Percentiles rank a stretch among this genome's conserved stretches.
phyloP scores from a whole-genome alignment of 495 filamentous ascomycete species.

The Annulohypoxylon stygium region DNA sequence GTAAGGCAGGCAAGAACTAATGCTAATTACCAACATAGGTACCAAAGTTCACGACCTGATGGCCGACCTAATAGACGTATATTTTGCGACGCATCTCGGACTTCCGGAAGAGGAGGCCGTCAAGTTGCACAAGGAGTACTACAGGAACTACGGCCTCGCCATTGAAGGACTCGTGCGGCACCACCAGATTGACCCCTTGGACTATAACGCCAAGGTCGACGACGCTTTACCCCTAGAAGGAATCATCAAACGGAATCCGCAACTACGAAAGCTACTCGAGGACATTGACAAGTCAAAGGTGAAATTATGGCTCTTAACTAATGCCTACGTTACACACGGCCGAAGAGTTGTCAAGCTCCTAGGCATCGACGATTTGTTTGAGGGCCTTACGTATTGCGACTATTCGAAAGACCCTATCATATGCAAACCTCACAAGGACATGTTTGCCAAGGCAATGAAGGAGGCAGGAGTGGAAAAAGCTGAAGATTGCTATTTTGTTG shows the following conservation, averaged over 20 bases:
- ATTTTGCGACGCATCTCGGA: slow-evolving; percentile 83
- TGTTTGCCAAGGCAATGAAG: slow-evolving; percentile 85
- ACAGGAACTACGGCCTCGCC: slow-evolving; percentile 94
- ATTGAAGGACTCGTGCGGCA: slow-evolving; percentile 93
- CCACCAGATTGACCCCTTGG: slow-evolving; percentile 94
- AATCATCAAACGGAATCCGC: slow-evolving; percentile 80
- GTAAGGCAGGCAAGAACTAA: not conserved
- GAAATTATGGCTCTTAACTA: slow-evolving; percentile 93
- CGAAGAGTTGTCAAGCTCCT: slow-evolving; percentile 84
- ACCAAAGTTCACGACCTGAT: slow-evolving; percentile 80
- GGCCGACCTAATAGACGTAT: slow-evolving; percentile 80
- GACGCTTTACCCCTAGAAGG: slow-evolving; percentile 91
- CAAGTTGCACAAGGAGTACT: slow-evolving; percentile 89
- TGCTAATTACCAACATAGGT: slow-evolving; percentile 57
- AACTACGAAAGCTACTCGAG: slow-evolving; percentile 79
- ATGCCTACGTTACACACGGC: slow-evolving; percentile 92
- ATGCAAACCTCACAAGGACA: slow-evolving; percentile 86
- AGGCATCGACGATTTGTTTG: slow-evolving; percentile 87
- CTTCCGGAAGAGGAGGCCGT: slow-evolving; percentile 79
- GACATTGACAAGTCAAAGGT: slow-evolving; percentile 85
- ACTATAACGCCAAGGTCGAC: slow-evolving; percentile 94
- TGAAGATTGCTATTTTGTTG: slow-evolving; percentile 86
- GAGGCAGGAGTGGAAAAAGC: slow-evolving; percentile 70
- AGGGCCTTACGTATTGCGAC: slow-evolving; percentile 93
- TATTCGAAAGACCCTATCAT: slow-evolving; percentile 75